Conservation (phyloP, 495 filamentous ascomycete genomes). For the Penicillium canariense region DNA sequence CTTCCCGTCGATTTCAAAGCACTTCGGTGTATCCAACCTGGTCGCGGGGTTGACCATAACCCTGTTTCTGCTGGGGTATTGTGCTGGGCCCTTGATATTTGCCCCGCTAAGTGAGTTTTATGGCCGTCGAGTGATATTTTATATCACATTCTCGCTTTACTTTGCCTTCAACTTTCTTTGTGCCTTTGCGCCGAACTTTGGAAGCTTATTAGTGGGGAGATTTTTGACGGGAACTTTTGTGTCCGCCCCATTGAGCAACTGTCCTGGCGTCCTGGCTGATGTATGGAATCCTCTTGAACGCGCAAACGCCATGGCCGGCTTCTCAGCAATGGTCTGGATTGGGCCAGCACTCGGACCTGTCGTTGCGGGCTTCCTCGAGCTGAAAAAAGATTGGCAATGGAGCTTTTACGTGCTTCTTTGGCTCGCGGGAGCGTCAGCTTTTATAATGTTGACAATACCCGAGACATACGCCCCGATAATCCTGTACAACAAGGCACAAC, state of each 20-base stretch:
- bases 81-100: slow-evolving; percentile 48
- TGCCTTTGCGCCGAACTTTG: slow-evolving; percentile 52
- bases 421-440: slow-evolving; percentile 35
- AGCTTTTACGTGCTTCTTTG: slow-evolving; percentile 48
- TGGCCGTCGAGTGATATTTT: slow-evolving; percentile 49
- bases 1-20: slow-evolving; percentile 40
- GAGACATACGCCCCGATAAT: slow-evolving; percentile 34
- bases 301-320: slow-evolving; percentile 49
- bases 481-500: slow-evolving; percentile 30
- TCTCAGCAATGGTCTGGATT: slow-evolving; percentile 43
- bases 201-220: slow-evolving; percentile 45
- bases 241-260: slow-evolving; percentile 47
- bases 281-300: slow-evolving; percentile 52
- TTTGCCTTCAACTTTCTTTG: slow-evolving; percentile 51
- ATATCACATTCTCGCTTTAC: slow-evolving; percentile 42
- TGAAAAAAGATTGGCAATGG: slow-evolving; percentile 48
- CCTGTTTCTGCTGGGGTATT: slow-evolving; percentile 53
- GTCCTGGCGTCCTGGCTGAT: slow-evolving; percentile 52
- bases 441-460: slow-evolving; percentile 46
- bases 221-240: slow-evolving; percentile 53
- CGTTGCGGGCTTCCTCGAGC: slow-evolving; percentile 45
- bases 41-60: slow-evolving; percentile 50
- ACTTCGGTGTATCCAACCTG: slow-evolving; percentile 42
- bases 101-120: slow-evolving; percentile 54
- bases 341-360: slow-evolving; percentile 35